A percentile compares a stretch with the other conserved stretches of the same genome.
Evolutionary conservation across 2,329 filamentous ascomycete species (phyloP).

Genomic region (Botrytis deweyae): DNA sequence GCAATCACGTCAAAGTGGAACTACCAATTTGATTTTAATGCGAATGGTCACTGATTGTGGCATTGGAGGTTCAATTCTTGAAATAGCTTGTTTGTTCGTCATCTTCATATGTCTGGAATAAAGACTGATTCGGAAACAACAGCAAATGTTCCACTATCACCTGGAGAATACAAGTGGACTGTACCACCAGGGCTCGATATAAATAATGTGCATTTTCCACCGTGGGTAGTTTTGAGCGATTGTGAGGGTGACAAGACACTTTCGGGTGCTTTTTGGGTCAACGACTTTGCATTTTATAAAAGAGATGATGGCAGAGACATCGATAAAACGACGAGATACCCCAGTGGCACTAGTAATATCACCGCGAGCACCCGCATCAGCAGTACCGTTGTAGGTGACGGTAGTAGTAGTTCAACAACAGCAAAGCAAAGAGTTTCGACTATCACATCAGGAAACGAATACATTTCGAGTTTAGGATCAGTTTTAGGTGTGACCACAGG

Average conservation of each 20-base stretch:
- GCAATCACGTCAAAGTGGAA: not conserved
- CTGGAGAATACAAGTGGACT: constrained; percentile 2
- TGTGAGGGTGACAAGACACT: not conserved
- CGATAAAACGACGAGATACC: constrained; percentile 5
- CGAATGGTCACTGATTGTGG: not conserved
- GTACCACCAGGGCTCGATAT: constrained; percentile 14
- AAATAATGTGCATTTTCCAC: constrained; percentile 17
- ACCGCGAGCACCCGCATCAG: not conserved
- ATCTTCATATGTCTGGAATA: not conserved
- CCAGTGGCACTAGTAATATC: too few species aligned
- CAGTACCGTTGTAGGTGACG: not conserved
- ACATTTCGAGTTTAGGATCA: not conserved
- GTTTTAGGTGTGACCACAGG: not conserved
- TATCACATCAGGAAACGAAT: not conserved
- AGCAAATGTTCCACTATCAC: constrained; percentile 10
- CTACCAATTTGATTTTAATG: constrained; percentile 4
- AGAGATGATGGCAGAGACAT: not conserved
- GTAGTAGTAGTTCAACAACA: not conserved
- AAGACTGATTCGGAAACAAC: not conserved
- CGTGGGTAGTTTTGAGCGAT: constrained; percentile 11
- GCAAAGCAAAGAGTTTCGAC: not conserved
- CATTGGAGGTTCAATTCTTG: not conserved
- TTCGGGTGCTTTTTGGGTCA: constrained; percentile 19
- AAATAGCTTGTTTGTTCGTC: constrained; percentile 17
- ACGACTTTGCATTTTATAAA: not conserved